phyloP scores from a whole-genome alignment of 495 filamentous ascomycete genomes.

The Aspergillus baeticus region DNA sequence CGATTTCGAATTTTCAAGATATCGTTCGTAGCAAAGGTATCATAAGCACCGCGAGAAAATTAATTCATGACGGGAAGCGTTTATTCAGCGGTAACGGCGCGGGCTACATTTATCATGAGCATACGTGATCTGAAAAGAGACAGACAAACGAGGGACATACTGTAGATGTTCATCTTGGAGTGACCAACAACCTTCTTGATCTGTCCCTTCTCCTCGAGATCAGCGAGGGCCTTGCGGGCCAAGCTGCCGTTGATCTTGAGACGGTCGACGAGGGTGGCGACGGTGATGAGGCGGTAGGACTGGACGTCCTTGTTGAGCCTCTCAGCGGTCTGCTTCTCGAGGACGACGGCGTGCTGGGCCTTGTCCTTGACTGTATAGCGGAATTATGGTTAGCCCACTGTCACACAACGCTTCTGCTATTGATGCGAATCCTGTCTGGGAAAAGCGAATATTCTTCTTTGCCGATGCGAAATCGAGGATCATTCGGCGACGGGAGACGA shows the following conservation, averaged over 20 bases:
- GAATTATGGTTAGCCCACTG: constrained; percentile 24
- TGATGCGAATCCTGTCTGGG: not conserved
- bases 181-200: constrained; percentile 98
- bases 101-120: constrained; percentile 28
- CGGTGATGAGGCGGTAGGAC: constrained; percentile 99
- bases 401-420: not conserved
- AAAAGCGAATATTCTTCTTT: not conserved
- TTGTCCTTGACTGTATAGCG: constrained; percentile 93
- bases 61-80: constrained; percentile 31
- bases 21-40: constrained; percentile 43
- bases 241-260: constrained; percentile 99
- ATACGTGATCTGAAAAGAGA: too few relatives aligned
- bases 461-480: constrained; percentile 7
- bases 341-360: constrained; percentile 90
- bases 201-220: constrained; percentile 95
- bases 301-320: constrained; percentile 95
- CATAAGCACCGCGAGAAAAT: constrained; percentile 40
- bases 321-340: constrained; percentile 67
- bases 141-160: constrained; percentile 40
- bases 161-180: constrained; percentile 98
- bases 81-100: constrained; percentile 52
- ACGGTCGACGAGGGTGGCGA: constrained; percentile 96
- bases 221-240: constrained; percentile 82
- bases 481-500: constrained; percentile 20
- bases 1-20: constrained; percentile 43